phyloP scores from a whole-genome alignment of 345 rosid genomes.

The Mangifera indica region DNA sequence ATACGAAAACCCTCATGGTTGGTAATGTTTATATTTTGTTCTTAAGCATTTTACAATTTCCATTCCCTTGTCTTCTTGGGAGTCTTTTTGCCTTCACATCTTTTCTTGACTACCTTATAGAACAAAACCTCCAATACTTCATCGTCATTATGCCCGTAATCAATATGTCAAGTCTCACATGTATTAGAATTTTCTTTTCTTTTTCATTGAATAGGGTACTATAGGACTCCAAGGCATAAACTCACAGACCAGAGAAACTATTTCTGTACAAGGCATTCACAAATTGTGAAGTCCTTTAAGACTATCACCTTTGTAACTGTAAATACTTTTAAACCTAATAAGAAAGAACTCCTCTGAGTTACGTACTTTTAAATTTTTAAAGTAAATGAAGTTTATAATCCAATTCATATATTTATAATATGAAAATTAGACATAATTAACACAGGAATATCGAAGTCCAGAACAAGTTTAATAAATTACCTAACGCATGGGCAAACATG shows the following conservation, averaged over 20 bases:
- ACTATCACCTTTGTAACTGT: not conserved
- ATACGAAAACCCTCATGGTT: not conserved
- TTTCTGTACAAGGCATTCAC: not conserved
- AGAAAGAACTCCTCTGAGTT: not conserved
- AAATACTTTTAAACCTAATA: not conserved
- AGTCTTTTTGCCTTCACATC: not conserved
- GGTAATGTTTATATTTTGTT: not conserved
- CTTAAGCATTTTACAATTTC: not conserved
- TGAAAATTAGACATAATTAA: not conserved
- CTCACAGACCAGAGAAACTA: not conserved
- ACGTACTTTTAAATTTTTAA: not conserved
- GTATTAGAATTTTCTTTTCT: not conserved
- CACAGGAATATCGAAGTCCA: not conserved
- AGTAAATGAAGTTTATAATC: not conserved
- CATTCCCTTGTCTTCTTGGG: not conserved
- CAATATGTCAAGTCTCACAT: not conserved
- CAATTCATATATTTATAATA: not conserved
- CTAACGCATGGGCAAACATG: constrained; percentile 40
- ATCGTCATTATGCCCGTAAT: not conserved
- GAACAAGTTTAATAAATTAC: constrained; percentile 36
- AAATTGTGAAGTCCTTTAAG: not conserved
- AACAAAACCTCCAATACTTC: not conserved
- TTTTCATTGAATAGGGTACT: not conserved
- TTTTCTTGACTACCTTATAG: not conserved
- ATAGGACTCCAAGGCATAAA: not conserved